Conservation (phyloP, 192 early-diverging fungal genomes). For the Umbelopsis ramanniana region DNA sequence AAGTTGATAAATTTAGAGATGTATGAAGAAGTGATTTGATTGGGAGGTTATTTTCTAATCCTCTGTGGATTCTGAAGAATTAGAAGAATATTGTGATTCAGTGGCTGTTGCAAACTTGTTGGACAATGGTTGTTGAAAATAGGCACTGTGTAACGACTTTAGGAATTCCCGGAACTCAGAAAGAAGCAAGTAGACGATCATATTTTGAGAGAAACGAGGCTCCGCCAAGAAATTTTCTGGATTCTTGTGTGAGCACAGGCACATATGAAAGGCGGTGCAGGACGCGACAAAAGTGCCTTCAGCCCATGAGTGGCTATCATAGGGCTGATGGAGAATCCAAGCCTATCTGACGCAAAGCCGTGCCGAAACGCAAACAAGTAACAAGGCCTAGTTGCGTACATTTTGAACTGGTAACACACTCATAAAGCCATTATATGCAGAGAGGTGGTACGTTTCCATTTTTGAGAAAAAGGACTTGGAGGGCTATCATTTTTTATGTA, state of each 20-base stretch:
- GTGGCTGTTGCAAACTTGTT: conserved; percentile 4
- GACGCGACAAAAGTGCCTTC: too few species aligned
- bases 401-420: too few species aligned
- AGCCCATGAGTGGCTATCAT: not conserved
- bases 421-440: too few species aligned
- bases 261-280: too few species aligned
- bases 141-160: not conserved
- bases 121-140: not conserved
- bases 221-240: not conserved
- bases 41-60: not conserved
- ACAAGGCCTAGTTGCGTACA: too few species aligned
- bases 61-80: conserved; percentile 18
- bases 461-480: too few species aligned
- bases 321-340: not conserved
- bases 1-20: conserved; percentile 1
- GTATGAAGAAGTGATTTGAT: not conserved
- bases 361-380: not conserved
- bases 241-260: too few species aligned
- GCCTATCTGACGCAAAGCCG: too few species aligned
- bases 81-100: conserved; percentile 19
- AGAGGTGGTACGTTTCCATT: too few species aligned
- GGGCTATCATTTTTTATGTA: too few species aligned
- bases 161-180: conserved; percentile 21
- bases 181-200: not conserved
- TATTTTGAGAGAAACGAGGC: not conserved